Percentiles rank a stretch among this genome's conserved stretches.
phyloP scores from a whole-genome alignment of 208 protist species.

The Wallacemonas sp. region DNA sequence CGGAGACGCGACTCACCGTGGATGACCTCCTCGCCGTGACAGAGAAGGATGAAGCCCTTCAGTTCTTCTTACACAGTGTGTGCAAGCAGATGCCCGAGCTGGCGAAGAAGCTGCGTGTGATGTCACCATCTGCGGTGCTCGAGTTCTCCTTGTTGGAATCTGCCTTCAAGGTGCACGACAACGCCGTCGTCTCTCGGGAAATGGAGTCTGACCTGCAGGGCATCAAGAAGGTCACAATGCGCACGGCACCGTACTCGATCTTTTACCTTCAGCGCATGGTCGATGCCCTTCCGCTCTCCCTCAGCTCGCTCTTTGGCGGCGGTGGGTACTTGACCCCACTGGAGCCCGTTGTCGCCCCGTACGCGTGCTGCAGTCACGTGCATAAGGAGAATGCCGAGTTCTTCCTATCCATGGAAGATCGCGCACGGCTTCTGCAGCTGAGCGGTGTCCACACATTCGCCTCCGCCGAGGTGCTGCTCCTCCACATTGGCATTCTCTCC shows the following conservation, averaged over 20 bases:
- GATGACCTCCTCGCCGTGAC: constrained; percentile 33
- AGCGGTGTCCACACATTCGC: constrained; percentile 20
- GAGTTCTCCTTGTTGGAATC: constrained; percentile 17
- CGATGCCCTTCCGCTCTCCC: constrained; percentile 28
- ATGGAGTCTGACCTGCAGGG: constrained; percentile 16
- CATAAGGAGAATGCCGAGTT: constrained; percentile 38
- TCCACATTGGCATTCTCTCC: constrained; percentile 49
- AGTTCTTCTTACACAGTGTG: constrained; percentile 26
- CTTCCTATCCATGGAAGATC: constrained; percentile 57
- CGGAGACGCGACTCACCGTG: constrained; percentile 23
- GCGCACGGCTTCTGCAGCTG: constrained; percentile 25
- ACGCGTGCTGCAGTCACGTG: constrained; percentile 29
- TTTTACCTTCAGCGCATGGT: constrained; percentile 26
- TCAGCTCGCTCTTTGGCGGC: constrained; percentile 34
- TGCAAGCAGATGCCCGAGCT: constrained; percentile 23
- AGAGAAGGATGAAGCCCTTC: constrained; percentile 37
- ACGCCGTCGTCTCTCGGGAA: not conserved
- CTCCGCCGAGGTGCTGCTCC: constrained; percentile 38
- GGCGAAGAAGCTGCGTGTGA: constrained; percentile 31
- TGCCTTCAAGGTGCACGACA: constrained; percentile 17
- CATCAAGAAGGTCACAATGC: constrained; percentile 15
- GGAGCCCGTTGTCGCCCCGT: constrained; percentile 28
- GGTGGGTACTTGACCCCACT: constrained; percentile 42
- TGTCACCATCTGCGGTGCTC: constrained; percentile 27
- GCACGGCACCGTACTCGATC: constrained; percentile 26